Base-by-base conservation (phyloP, 2,329 filamentous ascomycete species). In the Harringtonia lauricola region DNA sequence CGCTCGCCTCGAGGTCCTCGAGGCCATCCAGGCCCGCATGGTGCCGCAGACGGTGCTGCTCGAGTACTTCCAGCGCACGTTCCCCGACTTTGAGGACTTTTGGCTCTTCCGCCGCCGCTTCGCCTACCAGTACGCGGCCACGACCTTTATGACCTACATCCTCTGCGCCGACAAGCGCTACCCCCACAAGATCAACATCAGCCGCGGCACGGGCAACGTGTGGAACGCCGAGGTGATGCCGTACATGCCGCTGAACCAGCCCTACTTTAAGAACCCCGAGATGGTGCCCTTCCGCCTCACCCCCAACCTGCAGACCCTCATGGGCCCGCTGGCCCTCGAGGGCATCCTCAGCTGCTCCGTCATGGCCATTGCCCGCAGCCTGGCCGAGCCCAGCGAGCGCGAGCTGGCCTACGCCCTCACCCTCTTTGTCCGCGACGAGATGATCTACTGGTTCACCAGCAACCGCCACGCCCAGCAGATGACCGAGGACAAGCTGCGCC, bases 31-130 rank as follows among this genome's bases (percentile, higher is more conserved):
- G 63, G 84, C 94, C 60, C 90, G 89, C 59, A 94, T 83, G 76
- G 89, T 95, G 44, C 85, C 88, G 7, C 81, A 81, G 47, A 87
- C 79, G 3, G 70, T 96, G 47, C 81, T 83, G 19, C 74, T 94
- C 43, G 80, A 94, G 52, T 95, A 90, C 67, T 95, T 95, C 76
- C 85, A 89, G 58, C 71, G 75, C 52, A 85, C 81, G 6, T 96
- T 92, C 65, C 84, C 88, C 26, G 83, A 86, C 50, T 98, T 86
- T 62, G 79, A 85, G 37, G 89, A 95, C 56, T 95, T 96, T 71
- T 98, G 90, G 88, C 76, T 98, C 46, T 99, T 99, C 86, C 85
- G 92, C 47, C 82, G 89, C 47, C 89, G 95, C 52, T 95, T 98
- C 66, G 85, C 87, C 19, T 95, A 96, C 68, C 92, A 98, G 64